phyloP scores from a whole-genome alignment of 768 basidiomycete species.

The Naematelia aurantialba region DNA sequence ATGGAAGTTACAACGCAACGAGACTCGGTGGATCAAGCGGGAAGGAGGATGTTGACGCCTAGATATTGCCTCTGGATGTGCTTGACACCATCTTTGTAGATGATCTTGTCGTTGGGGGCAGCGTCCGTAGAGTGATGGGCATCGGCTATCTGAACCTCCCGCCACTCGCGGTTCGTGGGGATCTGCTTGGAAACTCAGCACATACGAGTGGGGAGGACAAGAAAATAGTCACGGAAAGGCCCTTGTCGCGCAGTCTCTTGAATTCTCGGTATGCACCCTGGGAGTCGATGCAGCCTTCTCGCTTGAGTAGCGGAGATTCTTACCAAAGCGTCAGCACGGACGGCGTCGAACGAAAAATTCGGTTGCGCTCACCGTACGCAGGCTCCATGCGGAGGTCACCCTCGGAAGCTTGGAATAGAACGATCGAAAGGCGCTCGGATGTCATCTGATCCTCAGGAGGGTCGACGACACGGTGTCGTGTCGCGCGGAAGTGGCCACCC shows the following conservation, averaged over 20 bases:
- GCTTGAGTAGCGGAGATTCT: constrained; percentile 14
- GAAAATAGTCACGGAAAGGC: constrained; percentile 22
- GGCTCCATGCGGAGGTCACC: constrained; percentile 18
- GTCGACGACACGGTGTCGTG: constrained; percentile 24
- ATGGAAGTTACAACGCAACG: no score
- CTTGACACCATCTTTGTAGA: constrained; percentile 22
- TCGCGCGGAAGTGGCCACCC: constrained; percentile 33
- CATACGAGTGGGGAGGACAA: not conserved
- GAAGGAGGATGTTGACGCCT: constrained; percentile 32
- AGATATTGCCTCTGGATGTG: constrained; percentile 24
- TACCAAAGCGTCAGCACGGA: no score
- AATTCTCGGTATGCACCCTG: constrained; percentile 45
- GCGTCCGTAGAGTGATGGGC: constrained; percentile 27
- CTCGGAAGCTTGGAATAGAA: constrained; percentile 19
- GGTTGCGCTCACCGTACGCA: not conserved
- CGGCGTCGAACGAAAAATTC: not conserved
- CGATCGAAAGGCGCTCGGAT: constrained; percentile 22
- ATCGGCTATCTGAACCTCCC: constrained; percentile 32
- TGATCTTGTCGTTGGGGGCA: constrained; percentile 9
- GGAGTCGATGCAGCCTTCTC: constrained; percentile 41
- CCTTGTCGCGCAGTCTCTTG: constrained; percentile 30
- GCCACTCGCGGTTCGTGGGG: constrained; percentile 36
- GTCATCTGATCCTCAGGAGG: constrained; percentile 21
- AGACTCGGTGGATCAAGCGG: constrained; percentile 12
- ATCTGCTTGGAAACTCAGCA: constrained; percentile 8